A percentile compares a stretch with the other conserved stretches of the same genome.
phyloP scores from a whole-genome alignment of 345 rosid species.

The Ceriops decandra region DNA sequence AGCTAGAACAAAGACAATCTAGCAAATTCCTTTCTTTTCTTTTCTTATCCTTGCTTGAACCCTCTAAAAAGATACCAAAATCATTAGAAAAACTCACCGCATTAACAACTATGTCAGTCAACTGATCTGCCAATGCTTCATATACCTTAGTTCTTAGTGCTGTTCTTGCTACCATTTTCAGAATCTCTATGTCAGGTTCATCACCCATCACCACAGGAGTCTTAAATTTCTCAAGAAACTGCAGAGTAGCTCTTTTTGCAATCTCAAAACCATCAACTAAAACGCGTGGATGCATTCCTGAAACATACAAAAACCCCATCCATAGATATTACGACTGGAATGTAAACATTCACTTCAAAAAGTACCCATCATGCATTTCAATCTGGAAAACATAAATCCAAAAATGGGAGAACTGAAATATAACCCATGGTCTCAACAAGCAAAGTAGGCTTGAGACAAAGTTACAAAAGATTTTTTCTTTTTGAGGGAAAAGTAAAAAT shows the following conservation, averaged over 20 bases:
- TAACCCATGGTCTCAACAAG: no score
- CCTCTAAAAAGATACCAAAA: not conserved
- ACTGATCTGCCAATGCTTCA: slow-evolving; percentile 88
- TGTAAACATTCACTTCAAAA: no score
- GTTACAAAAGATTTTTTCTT: no score
- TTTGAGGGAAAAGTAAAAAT: no score
- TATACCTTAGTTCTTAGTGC: slow-evolving; percentile 92
- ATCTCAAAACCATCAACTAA: slow-evolving; percentile 96
- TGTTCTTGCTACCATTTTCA: slow-evolving; percentile 97
- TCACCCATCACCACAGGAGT: slow-evolving; percentile 91
- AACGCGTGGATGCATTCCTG: slow-evolving; percentile 99
- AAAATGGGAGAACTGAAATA: not conserved
- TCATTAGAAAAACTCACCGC: slow-evolving; percentile 44
- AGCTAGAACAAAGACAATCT: not conserved
- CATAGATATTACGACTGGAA: not conserved
- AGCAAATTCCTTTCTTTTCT: not conserved
- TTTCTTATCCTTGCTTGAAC: not conserved
- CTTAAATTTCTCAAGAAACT: slow-evolving; percentile 87
- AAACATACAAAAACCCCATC: slow-evolving; percentile 6
- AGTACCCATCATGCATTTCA: not conserved
- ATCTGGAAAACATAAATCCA: not conserved
- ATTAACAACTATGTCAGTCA: slow-evolving; percentile 85
- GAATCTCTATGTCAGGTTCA: slow-evolving; percentile 93
- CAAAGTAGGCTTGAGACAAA: no score
- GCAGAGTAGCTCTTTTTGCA: slow-evolving; percentile 91